Evolutionary conservation across 306 rosid species (phyloP).

Genomic region (Heteromeles arbutifolia): DNA sequence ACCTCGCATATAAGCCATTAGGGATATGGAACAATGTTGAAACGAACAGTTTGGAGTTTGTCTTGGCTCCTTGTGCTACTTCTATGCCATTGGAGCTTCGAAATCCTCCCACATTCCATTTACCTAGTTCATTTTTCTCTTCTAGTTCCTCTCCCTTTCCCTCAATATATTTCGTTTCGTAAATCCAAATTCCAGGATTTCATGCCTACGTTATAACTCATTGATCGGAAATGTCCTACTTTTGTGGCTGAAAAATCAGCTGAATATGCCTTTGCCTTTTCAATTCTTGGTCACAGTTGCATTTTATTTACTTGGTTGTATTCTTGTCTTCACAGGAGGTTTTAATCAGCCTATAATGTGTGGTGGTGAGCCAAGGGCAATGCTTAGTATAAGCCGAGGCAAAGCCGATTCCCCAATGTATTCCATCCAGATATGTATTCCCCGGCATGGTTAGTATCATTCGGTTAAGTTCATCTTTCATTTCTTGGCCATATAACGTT

Average conservation of each 20-base stretch:
- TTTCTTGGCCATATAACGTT: not conserved
- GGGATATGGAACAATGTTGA: not conserved
- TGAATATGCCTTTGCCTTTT: not conserved
- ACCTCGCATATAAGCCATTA: not conserved
- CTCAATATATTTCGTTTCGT: not conserved
- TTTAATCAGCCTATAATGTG: slow-evolving; percentile 98
- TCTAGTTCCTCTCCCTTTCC: not conserved
- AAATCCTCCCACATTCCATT: slow-evolving; percentile 4
- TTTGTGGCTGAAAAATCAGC: not conserved
- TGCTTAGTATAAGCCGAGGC: slow-evolving; percentile 70
- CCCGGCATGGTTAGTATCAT: slow-evolving; percentile 55
- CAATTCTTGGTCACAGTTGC: not conserved
- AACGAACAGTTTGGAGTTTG: not conserved
- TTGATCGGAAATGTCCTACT: not conserved
- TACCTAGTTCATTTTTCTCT: not conserved
- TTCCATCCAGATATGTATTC: slow-evolving; percentile 80
- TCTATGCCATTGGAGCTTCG: not conserved
- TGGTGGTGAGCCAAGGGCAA: slow-evolving; percentile 87
- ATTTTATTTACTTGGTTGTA: not conserved
- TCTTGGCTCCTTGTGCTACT: slow-evolving; percentile 6
- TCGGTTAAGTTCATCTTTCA: not conserved
- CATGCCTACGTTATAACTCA: not conserved
- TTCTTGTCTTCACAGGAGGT: slow-evolving; percentile 49
- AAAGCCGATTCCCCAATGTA: slow-evolving; percentile 81
- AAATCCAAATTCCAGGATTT: not conserved